Conservation (phyloP, 2,329 filamentous ascomycete genomes). For the Alternaria ethzedia region DNA sequence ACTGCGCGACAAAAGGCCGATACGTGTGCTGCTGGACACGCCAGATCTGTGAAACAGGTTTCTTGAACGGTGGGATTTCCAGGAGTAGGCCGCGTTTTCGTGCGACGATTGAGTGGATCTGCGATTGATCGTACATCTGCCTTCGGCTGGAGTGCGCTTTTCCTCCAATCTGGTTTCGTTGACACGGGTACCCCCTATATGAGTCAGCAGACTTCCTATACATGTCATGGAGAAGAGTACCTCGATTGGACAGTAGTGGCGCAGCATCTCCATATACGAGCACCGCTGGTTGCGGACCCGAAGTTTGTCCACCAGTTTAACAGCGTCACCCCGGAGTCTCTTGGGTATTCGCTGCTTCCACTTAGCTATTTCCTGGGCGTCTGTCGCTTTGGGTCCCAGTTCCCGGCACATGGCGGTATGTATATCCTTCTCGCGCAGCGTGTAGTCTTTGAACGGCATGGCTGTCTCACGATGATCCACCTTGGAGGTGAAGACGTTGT, state of each 20-base stretch:
- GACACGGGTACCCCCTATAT: slow-evolving; percentile 33
- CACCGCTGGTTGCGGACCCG: slow-evolving; percentile 76
- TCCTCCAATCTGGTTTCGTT: slow-evolving; percentile 34
- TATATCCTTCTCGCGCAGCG: slow-evolving; percentile 84
- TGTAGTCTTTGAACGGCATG: slow-evolving; percentile 84
- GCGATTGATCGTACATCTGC: slow-evolving; percentile 7
- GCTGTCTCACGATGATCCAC: slow-evolving; percentile 70
- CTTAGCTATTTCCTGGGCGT: slow-evolving; percentile 31
- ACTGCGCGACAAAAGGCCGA: slow-evolving; percentile 87
- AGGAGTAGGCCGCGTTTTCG: not conserved
- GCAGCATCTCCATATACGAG: slow-evolving; percentile 78
- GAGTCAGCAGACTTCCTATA: slow-evolving; percentile 18
- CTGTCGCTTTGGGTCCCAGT: slow-evolving; percentile 21
- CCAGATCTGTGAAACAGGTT: slow-evolving; percentile 65
- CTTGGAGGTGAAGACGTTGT: slow-evolving; percentile 85
- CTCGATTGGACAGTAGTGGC: slow-evolving; percentile 77
- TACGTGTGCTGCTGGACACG: slow-evolving; percentile 71
- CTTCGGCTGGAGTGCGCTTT: slow-evolving; percentile 26
- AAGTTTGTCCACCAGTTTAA: slow-evolving; percentile 69
- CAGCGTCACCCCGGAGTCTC: slow-evolving; percentile 68
- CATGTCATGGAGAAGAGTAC: slow-evolving; percentile 8
- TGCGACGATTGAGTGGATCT: slow-evolving; percentile 8
- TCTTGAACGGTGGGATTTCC: slow-evolving; percentile 23
- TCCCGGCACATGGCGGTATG: slow-evolving; percentile 33
- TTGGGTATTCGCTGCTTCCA: slow-evolving; percentile 61